Percentiles rank a stretch among this genome's conserved stretches.
Conservation (phyloP, 202 grass and related monocot species). For the Schoenoplectus triqueter region DNA sequence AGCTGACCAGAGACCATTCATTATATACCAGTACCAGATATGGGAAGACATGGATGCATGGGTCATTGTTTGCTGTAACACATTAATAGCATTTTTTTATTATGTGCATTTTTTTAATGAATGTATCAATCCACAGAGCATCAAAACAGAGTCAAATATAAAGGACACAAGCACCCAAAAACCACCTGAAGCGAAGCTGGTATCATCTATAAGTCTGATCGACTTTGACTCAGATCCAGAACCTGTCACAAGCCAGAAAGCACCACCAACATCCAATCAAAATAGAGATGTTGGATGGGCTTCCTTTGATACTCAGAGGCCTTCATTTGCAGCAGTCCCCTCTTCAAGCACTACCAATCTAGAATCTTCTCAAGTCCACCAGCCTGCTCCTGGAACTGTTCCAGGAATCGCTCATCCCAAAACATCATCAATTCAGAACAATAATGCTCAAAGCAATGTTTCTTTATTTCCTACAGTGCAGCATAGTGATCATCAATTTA, state of each 20-base stretch:
- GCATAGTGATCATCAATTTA: slow-evolving; percentile 38
- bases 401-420: slow-evolving; percentile 36
- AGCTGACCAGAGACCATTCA: neutral
- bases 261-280: slow-evolving; percentile 9
- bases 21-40: neutral
- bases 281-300: slow-evolving; percentile 56
- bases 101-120: slow-evolving; percentile 14
- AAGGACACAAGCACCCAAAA: slow-evolving; percentile 40
- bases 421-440: slow-evolving; percentile 16
- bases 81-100: slow-evolving; percentile 9
- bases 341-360: slow-evolving; percentile 40
- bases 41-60: neutral
- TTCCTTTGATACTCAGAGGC: slow-evolving; percentile 49
- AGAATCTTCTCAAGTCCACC: slow-evolving; percentile 38
- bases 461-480: slow-evolving; percentile 36
- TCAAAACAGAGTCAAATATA: slow-evolving; percentile 22
- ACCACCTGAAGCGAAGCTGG: slow-evolving; percentile 36
- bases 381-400: slow-evolving; percentile 29
- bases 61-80: neutral
- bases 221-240: slow-evolving; percentile 58
- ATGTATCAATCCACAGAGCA: slow-evolving; percentile 41
- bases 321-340: slow-evolving; percentile 16
- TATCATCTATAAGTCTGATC: slow-evolving; percentile 52
- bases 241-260: slow-evolving; percentile 27
- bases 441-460: slow-evolving; percentile 40